Base-by-base conservation (phyloP, 2,329 filamentous ascomycete genomes). In the Colletotrichum chlorophyti region DNA sequence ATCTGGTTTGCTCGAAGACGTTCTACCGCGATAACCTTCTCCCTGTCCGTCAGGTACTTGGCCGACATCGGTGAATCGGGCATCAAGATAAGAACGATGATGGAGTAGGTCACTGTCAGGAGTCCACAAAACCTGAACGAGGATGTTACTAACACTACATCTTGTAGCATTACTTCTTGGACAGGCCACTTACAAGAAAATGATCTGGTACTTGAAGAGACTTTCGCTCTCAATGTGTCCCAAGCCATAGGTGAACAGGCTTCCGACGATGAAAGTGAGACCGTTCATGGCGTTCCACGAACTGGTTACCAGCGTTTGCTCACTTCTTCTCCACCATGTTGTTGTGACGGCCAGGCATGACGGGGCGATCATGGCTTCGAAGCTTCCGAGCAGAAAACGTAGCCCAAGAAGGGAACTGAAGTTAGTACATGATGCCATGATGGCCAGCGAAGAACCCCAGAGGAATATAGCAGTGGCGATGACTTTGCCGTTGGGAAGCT, bases 31-130 rank as follows among this genome's bases (percentile, higher is more conserved):
- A 86, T 68, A 3, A 84, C 66, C 60, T 81, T 85, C 46, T 87
- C 84, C 19, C 81, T 73, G 9, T 80, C 76, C 0, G 71, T 75
- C 7, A 87, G 72, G 54, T 85, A 87, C 19, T 79, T 81, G 1
- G 83, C 78, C 34, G 82, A 76, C 70, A 85, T 80, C 0, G 85
- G 85, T 0, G 83, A 85, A 65, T 89, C 86, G 0, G 86, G 86
- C 76, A 89, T 84, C 42, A 81, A 78, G 21, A 79, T 31, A 27
- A 84, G 76, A 5, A 89, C 79, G 11, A 81, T 65, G 0, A 75
- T 45, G 0, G 70, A 70, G 29, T 82, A 72, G 19, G 80, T 79
- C 15, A 84, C 77, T 0, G 80, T 79, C 65, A 76, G 63, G 2
- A 57, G 49, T 1, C 72, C 72, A 27, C 71, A 74, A 24, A 70